Base-by-base conservation (phyloP, 2,329 filamentous ascomycete species). In the Didymella pomorum region DNA sequence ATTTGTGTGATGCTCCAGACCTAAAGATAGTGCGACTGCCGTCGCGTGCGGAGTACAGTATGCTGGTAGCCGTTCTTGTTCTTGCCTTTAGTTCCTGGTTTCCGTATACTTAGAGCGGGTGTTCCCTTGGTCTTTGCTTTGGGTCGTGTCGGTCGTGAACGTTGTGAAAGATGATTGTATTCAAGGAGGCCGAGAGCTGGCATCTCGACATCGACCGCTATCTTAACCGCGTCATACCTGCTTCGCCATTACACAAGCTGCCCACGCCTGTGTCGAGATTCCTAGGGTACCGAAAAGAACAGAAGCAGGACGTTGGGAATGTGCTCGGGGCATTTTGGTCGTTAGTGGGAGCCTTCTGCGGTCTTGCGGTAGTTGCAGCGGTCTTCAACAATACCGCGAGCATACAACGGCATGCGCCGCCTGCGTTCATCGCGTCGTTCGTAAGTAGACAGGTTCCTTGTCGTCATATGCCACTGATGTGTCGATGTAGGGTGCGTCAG, bases 131-230 rank as follows among this genome's bases (percentile, higher is more conserved):
- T 52, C n/a, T 20, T 42, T 39, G n/a, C n/a, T 35, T 35, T 11
- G 16, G n/a, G 23, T 23, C 7, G 26, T 26, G n/a, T 42, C 21
- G 11, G n/a, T 4, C 41, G 16, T 48, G 3, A 5, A 16, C 2
- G 10, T n/a, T 6, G 11, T 47, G 23, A 52, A 16, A 44, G 23
- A 67, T 68, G 63, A 51, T 54, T 52, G 54, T 59, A 3, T 58
- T 64, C 16, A 56, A 45, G 16, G 57, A 43, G 41, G 64, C 66
- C 14, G 58, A 63, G 51, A 56, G 61, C 9, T 75, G 72, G 63
- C 82, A 88, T 70, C 87, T 96, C 76, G 86, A 95, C 77, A 85
- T 96, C 63, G 93, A 97, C 80, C 79, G 78, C n/a, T 86, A 89
- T 72, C 73, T 96, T 49, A 92, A 94, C 73, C 89, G 83, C 2